A percentile compares a stretch with the other conserved stretches of the same genome.
Conservation (phyloP, 2,329 filamentous ascomycete species). For the Aspergillus flavus region DNA sequence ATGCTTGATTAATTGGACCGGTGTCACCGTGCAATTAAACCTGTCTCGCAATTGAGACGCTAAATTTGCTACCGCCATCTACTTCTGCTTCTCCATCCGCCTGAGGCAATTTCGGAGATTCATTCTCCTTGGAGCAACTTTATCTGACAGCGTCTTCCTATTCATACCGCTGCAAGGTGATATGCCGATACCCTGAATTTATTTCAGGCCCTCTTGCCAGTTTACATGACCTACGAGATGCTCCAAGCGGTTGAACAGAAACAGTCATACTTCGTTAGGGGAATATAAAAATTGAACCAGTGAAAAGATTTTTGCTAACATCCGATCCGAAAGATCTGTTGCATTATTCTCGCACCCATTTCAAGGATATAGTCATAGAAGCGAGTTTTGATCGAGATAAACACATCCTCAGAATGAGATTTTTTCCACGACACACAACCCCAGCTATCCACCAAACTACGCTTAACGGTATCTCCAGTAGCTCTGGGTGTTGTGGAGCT, state of each 20-base stretch:
- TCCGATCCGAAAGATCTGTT: conserved; percentile 38
- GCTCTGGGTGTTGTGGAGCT: conserved; percentile 98
- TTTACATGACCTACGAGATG: conserved; percentile 2
- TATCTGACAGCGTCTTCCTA: background rate
- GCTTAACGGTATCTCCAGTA: conserved; percentile 92
- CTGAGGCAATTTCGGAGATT: background rate
- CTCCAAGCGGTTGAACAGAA: conserved; percentile 12
- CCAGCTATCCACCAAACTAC: conserved; percentile 31
- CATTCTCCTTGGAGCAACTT: background rate
- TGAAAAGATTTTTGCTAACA: conserved; percentile 43
- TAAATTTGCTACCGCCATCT: background rate
- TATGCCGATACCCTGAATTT: background rate
- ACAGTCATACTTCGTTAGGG: conserved; percentile 43
- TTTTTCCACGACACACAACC: conserved; percentile 35
- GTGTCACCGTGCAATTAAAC: conserved; percentile 3
- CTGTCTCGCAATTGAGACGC: background rate
- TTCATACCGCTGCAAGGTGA: background rate
- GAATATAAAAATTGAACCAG: conserved; percentile 32
- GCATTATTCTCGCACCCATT: conserved; percentile 40
- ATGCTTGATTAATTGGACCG: background rate
- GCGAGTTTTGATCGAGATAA: conserved; percentile 37
- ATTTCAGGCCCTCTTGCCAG: background rate
- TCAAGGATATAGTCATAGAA: conserved; percentile 31
- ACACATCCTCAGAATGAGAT: conserved; percentile 37
- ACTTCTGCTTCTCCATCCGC: background rate